A percentile compares a stretch with the other conserved stretches of the same genome.
Conservation (phyloP, 306 rosid genomes). For the Purshia tridentata region DNA sequence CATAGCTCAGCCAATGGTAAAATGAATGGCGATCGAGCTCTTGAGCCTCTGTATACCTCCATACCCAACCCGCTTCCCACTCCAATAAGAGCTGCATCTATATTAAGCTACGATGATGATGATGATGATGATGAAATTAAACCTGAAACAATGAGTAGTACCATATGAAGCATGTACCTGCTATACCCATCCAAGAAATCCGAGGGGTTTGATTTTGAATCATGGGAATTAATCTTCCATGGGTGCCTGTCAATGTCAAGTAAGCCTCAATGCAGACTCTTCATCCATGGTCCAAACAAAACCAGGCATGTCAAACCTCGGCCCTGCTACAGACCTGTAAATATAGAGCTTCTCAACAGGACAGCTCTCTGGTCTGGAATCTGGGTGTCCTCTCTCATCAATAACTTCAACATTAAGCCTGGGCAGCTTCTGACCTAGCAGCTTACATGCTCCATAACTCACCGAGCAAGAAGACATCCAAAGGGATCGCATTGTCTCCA, state of each 20-base stretch:
- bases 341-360: conserved; percentile 90
- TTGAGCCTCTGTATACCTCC: conserved; percentile 46
- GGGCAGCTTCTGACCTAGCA: conserved; percentile 83
- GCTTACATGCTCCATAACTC: conserved; percentile 93
- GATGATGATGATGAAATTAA: conserved; percentile 15
- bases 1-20: conserved; percentile 76
- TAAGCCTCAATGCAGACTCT: conserved; percentile 46
- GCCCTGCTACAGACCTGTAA: conserved; percentile 78
- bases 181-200: conserved; percentile 18
- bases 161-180: conserved; percentile 48
- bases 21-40: conserved; percentile 74
- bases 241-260: conserved; percentile 34
- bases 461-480: conserved; percentile 99
- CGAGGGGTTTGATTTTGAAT: conserved; percentile 12
- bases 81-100: conserved; percentile 49
- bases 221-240: background rate
- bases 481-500: conserved; percentile 99
- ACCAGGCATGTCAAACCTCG: conserved; percentile 81
- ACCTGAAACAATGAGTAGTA: conserved; percentile 22
- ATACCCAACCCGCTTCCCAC: conserved; percentile 29
- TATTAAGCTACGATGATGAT: conserved; percentile 28
- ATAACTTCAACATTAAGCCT: conserved; percentile 92
- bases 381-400: conserved; percentile 90
- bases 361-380: conserved; percentile 62
- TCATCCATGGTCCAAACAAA: conserved; percentile 79